Percentiles rank a stretch among this genome's conserved stretches.
phyloP scores from a whole-genome alignment of 495 filamentous ascomycete genomes.

The Podospora pseudoanserina region DNA sequence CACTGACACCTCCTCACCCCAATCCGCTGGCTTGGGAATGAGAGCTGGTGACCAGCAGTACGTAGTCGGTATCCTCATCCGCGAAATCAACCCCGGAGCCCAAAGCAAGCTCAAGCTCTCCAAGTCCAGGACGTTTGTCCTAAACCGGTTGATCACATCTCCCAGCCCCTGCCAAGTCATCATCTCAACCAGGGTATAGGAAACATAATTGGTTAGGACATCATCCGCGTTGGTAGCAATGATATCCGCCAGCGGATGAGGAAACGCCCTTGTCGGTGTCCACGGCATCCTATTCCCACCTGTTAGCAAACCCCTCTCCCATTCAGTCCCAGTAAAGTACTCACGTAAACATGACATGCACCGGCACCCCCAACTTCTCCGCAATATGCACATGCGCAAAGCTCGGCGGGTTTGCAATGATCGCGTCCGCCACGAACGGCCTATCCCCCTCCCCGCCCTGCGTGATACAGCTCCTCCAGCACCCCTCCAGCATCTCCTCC shows the following conservation, averaged over 20 bases:
- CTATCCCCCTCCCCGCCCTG: slow-evolving; percentile 42
- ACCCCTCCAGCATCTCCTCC: slow-evolving; percentile 58
- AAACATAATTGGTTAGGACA: slow-evolving; percentile 64
- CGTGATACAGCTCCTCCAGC: slow-evolving; percentile 56
- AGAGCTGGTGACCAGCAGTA: slow-evolving; percentile 66
- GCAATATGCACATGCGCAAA: slow-evolving; percentile 66
- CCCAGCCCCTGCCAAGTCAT: slow-evolving; percentile 63
- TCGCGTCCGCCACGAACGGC: slow-evolving; percentile 67
- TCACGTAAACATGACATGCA: slow-evolving; percentile 62
- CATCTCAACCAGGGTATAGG: slow-evolving; percentile 68
- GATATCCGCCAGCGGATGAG: slow-evolving; percentile 68
- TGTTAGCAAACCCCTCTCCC: no score
- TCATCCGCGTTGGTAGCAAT: slow-evolving; percentile 56
- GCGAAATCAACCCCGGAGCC: slow-evolving; percentile 60
- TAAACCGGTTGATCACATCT: slow-evolving; percentile 63
- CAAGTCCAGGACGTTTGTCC: slow-evolving; percentile 55
- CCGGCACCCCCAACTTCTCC: slow-evolving; percentile 59
- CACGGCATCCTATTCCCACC: slow-evolving; percentile 47
- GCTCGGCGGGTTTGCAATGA: slow-evolving; percentile 65
- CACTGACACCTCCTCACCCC: slow-evolving; percentile 59
- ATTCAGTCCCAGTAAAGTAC: not conserved
- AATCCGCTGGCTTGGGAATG: slow-evolving; percentile 63
- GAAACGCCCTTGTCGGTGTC: slow-evolving; percentile 61
- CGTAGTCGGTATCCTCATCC: slow-evolving; percentile 59
- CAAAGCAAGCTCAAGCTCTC: slow-evolving; percentile 61